A percentile compares a stretch with the other conserved stretches of the same genome.
Evolutionary conservation across 2,329 filamentous ascomycete genomes (phyloP).

Genomic region (Alternaria sp.): DNA sequence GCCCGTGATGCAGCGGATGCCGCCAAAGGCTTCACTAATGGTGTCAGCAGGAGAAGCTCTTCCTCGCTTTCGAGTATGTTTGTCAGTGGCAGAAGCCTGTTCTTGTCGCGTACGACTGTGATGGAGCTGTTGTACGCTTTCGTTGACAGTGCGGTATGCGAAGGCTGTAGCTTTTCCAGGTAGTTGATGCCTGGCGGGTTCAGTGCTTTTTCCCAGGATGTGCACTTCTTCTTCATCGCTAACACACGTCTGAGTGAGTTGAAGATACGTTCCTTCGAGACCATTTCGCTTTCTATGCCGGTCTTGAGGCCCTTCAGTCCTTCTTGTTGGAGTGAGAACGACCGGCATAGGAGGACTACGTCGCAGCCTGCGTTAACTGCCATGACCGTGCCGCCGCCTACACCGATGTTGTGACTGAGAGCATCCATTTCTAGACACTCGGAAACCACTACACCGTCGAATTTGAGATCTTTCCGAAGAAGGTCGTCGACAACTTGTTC

Average conservation of each 20-base stretch:
- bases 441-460: conserved; percentile 90
- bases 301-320: conserved; percentile 89
- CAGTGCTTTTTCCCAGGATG: conserved; percentile 89
- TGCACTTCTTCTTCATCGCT: conserved; percentile 81
- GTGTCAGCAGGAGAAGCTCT: conserved; percentile 86
- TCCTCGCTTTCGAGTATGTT: conserved; percentile 82
- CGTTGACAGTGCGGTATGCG: conserved; percentile 80
- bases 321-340: conserved; percentile 87
- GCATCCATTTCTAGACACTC: conserved; percentile 98
- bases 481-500: conserved; percentile 93
- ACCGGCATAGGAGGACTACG: conserved; percentile 84
- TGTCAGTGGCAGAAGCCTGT: conserved; percentile 80
- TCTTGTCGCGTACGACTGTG: conserved; percentile 88
- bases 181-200: conserved; percentile 80
- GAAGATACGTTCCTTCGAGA: conserved; percentile 78
- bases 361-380: conserved; percentile 96
- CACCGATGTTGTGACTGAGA: conserved; percentile 92
- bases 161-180: conserved; percentile 79
- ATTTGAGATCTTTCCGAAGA: conserved; percentile 84
- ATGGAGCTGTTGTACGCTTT: conserved; percentile 92
- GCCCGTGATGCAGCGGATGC: conserved; percentile 83
- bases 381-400: conserved; percentile 96
- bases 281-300: conserved; percentile 88
- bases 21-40: conserved; percentile 88
- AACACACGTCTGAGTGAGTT: conserved; percentile 81